These are phyloP conservation scores for Emericellopsis atlantica DNA, from an alignment of 2,329 filamentous ascomycete genomes.

Conservation along the genomic window DNA sequence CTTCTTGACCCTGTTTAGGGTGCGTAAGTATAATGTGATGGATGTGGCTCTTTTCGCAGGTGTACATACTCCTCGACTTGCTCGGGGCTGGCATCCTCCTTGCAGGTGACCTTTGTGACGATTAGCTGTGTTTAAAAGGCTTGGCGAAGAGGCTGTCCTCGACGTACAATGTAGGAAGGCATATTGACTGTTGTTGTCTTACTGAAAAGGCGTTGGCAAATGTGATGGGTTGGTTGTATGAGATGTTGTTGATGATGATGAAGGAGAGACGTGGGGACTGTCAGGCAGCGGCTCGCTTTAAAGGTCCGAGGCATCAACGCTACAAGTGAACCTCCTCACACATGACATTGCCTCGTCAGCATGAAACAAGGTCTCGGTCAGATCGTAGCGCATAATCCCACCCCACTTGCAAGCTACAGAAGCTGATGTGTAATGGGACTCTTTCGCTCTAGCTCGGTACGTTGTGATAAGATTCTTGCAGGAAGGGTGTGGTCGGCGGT, in stretches of 20 bases:
- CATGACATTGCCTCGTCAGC: too few relatives aligned
- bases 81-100: slow-evolving; percentile 51
- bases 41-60: slow-evolving; percentile 1
- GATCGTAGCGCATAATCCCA: too few relatives aligned
- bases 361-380: too few relatives aligned
- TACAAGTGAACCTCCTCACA: too few relatives aligned
- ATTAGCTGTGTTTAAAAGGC: slow-evolving; percentile 5
- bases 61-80: slow-evolving; percentile 52
- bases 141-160: neutral
- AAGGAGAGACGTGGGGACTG: neutral
- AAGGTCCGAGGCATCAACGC: neutral
- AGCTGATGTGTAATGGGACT: too few relatives aligned
- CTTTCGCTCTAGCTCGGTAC: too few relatives aligned
- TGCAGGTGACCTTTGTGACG: slow-evolving; percentile 59
- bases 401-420: too few relatives aligned
- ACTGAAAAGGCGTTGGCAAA: neutral
- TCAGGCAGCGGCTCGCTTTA: neutral
- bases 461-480: too few relatives aligned
- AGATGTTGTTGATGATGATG: slow-evolving; percentile 4
- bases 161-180: slow-evolving; percentile 43
- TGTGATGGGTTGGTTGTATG: slow-evolving; percentile 3
- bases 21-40: too few relatives aligned
- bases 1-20: slow-evolving; percentile 55
- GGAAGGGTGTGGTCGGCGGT: neutral
- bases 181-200: slow-evolving; percentile 20